Evolutionary conservation across 768 basidiomycete genomes (phyloP), one percentile per base, ranked within the genome.

Genomic region (Cyclocybe cylindracea): DNA sequence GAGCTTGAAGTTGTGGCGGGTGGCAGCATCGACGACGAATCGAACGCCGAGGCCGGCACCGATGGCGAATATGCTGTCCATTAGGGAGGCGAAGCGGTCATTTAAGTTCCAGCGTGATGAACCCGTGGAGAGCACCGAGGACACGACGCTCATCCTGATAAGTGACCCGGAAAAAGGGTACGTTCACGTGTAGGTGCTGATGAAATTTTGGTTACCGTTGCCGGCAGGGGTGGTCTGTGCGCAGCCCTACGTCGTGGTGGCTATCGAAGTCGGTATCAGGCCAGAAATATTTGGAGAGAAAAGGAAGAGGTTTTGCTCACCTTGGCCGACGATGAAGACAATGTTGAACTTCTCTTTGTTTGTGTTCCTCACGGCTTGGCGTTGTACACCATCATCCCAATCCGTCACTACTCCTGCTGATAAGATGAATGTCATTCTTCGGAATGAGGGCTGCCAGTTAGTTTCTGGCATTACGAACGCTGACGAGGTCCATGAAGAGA

Each of bases 11-110:
- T 79, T 78, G 51, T 79, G 68, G 53, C 75, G 68, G 51, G 73
- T 75, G 46, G 80, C 78, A 24, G 71, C 47, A 67, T 82, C 81
- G 54, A 90, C 70, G 51, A 88, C 72, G 50, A 83, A 68, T 48
- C 88, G 87, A 45, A 90, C 68, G 31, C 70, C 77, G 52, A 91
- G 81, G 37, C 89, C 89, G 44, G 82, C 71, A 50, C 73, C 80
- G 60, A 90, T 87, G 63, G 89, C 83, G 66, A 82, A 71, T 39
- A 90, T 57, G 66, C 79, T 83, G 64, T 91, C 89, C 86, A 90
- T 89, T 62, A 73, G 31, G 32, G 69, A 65, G 56, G 60, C 57
- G 48, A 68, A 42, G 39, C 71, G 73, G 16, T 64, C 65, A 66
- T 68, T 68, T 55, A 73, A 58, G 39, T 60, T 61, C 62, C 68